phyloP scores from a whole-genome alignment of 257 asterid genomes.

The Cynanchum wilfordii region DNA sequence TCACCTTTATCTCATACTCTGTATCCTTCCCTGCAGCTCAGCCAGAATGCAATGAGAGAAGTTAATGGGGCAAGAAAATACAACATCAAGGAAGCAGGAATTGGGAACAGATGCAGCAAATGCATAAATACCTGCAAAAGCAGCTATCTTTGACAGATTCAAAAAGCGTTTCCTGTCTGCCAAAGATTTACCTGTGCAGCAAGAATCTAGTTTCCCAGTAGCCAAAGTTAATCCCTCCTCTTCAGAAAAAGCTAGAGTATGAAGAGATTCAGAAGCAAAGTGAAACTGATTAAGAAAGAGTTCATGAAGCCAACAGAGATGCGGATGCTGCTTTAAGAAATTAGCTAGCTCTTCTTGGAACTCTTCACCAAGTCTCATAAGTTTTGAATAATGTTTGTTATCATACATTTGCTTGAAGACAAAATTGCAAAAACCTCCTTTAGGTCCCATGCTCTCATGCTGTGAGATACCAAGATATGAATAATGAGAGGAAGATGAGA shows the following conservation, averaged over 20 bases:
- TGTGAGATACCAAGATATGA: slow-evolving; percentile 25
- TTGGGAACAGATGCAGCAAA: slow-evolving; percentile 2
- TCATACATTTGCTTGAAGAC: slow-evolving; percentile 75
- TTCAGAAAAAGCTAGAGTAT: slow-evolving; percentile 59
- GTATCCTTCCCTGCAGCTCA: slow-evolving; percentile 45
- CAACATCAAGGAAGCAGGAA: not conserved
- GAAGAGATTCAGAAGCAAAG: slow-evolving; percentile 86
- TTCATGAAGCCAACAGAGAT: slow-evolving; percentile 93
- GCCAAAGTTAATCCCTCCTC: slow-evolving; percentile 35
- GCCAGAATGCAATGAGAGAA: slow-evolving; percentile 4
- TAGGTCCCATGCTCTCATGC: slow-evolving; percentile 89
- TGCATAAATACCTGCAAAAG: slow-evolving; percentile 64
- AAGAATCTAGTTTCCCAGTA: slow-evolving; percentile 36
- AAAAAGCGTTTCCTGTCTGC: slow-evolving; percentile 69
- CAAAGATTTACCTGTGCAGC: slow-evolving; percentile 34
- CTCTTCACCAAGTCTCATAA: slow-evolving; percentile 88
- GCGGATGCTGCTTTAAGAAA: slow-evolving; percentile 65
- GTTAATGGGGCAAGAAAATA: not conserved
- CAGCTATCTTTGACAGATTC: slow-evolving; percentile 82
- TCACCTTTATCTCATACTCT: slow-evolving; percentile 52
- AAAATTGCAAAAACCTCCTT: slow-evolving; percentile 84
- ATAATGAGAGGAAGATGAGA: not conserved
- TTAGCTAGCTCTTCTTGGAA: slow-evolving; percentile 69
- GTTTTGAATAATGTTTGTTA: slow-evolving; percentile 62
- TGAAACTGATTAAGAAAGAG: slow-evolving; percentile 73